Conservation (phyloP, 2,329 filamentous ascomycete genomes). For the Emergomyces pasteurianus region DNA sequence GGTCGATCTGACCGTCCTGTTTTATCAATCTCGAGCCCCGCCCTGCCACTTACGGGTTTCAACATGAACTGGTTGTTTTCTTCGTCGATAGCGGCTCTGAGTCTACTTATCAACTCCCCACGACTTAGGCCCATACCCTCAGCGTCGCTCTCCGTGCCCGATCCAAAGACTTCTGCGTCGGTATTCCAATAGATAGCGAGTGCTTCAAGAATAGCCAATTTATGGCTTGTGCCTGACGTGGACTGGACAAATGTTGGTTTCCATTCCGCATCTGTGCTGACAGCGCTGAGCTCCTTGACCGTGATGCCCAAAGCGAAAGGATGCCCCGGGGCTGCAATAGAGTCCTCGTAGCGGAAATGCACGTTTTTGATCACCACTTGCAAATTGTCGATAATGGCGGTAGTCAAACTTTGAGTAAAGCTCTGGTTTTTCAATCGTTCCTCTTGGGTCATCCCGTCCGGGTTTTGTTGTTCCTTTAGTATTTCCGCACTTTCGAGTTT, state of each 20-base stretch:
- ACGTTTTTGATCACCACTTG: constrained; percentile 98
- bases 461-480: constrained; percentile 75
- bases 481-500: constrained; percentile 94
- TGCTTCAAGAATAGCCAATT: constrained; percentile 79
- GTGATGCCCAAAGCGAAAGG: constrained; percentile 89
- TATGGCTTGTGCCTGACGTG: constrained; percentile 71
- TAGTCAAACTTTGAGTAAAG: constrained; percentile 88
- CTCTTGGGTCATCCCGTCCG: constrained; percentile 86
- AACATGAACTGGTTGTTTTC: constrained; percentile 87
- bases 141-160: constrained; percentile 51
- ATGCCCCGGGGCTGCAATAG: constrained; percentile 85
- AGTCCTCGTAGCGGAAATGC: constrained; percentile 95
- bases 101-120: constrained; percentile 62
- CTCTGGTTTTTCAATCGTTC: constrained; percentile 97
- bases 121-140: constrained; percentile 52
- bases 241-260: constrained; percentile 91
- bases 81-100: constrained; percentile 69
- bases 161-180: constrained; percentile 70
- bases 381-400: constrained; percentile 95
- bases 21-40: constrained; percentile 91
- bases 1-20: constrained; percentile 66
- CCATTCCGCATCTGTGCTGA: constrained; percentile 93
- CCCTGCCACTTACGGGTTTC: constrained; percentile 88
- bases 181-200: constrained; percentile 98
- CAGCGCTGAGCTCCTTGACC: constrained; percentile 88